Base-by-base conservation (phyloP, 257 asterid genomes). In the Verbena officinalis region DNA sequence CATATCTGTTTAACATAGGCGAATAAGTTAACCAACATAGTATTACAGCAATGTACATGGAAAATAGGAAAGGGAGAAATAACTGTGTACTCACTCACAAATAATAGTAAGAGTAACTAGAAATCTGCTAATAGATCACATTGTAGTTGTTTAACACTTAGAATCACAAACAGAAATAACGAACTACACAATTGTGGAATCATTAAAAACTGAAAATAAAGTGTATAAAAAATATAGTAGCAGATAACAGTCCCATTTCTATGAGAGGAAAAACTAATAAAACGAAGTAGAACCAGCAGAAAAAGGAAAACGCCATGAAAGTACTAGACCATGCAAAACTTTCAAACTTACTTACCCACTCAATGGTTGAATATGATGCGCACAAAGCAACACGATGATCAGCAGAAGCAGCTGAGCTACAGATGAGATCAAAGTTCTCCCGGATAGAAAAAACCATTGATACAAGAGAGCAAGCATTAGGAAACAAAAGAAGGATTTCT, bases 381-480 rank as follows among this genome's bases (percentile, higher is more conserved):
- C 91, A 60, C 77, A 81, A 48, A 94, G 95, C 19, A 81, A 51
- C 48, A 80, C 67, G 31, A 59, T 36, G n/a, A 51, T 78, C 75
- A 86, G 78, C 78, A 94, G 84, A 74, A 90, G 84, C 67, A 94
- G 84, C 72, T 70, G 69, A 46, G 96, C 88, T 30, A 69, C 64
- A 53, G 99, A 90, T 55, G 97, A 86, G 72, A 90, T 66, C 54
- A 94, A 84, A 55, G 89, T 86, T 69, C 78, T 78, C 65, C 92
- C 96, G 38, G 86, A 76, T 51, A 94, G 79, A 80, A 90, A 90
- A 83, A 86, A 94, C 93, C 96, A 86, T 76, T 77, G 75, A 79
- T 88, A 91, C 67, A 94, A 71, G 55, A 84, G 61, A 78, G 75
- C 77, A 55, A 82, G 73, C 36, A 81, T 62, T 55, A 90, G 58